Conservation (phyloP, 2,329 filamentous ascomycete species). For the Neonectria coccinea region DNA sequence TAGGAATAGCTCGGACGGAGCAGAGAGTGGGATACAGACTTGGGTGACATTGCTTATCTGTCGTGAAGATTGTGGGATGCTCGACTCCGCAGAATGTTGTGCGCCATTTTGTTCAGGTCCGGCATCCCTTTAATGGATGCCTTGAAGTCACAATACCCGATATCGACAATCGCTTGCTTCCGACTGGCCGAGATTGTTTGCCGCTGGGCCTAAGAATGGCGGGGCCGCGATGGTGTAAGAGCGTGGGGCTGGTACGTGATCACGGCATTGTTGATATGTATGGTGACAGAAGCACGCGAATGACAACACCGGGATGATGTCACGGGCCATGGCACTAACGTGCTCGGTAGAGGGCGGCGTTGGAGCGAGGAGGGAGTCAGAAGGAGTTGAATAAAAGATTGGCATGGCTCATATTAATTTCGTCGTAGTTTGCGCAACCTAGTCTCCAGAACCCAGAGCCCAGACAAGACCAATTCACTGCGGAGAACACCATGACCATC, state of each 20-base stretch:
- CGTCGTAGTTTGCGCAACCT: background rate
- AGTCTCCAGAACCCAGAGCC: background rate
- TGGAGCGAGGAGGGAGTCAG: conserved; percentile 19
- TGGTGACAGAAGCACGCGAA: conserved; percentile 27
- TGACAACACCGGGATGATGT: conserved; percentile 34
- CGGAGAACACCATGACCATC: conserved; percentile 26
- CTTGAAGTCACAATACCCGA: background rate
- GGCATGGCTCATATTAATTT: conserved; percentile 17
- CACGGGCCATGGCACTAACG: conserved; percentile 33
- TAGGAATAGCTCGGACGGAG: background rate
- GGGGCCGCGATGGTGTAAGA: conserved; percentile 43
- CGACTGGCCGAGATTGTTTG: conserved; percentile 10
- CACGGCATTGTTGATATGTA: conserved; percentile 27
- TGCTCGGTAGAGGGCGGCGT: conserved; percentile 20
- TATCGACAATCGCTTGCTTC: conserved; percentile 2
- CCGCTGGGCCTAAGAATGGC: conserved; percentile 10
- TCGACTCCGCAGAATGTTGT: background rate
- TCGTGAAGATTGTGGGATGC: background rate
- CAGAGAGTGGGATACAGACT: background rate
- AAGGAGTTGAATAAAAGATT: conserved; percentile 22
- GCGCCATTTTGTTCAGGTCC: background rate
- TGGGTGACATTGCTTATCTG: background rate
- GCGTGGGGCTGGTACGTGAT: conserved; percentile 42
- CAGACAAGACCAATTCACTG: background rate
- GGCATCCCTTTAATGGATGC: background rate